Evolutionary conservation across 768 basidiomycete species (phyloP).

Genomic region (Trametes maxima): DNA sequence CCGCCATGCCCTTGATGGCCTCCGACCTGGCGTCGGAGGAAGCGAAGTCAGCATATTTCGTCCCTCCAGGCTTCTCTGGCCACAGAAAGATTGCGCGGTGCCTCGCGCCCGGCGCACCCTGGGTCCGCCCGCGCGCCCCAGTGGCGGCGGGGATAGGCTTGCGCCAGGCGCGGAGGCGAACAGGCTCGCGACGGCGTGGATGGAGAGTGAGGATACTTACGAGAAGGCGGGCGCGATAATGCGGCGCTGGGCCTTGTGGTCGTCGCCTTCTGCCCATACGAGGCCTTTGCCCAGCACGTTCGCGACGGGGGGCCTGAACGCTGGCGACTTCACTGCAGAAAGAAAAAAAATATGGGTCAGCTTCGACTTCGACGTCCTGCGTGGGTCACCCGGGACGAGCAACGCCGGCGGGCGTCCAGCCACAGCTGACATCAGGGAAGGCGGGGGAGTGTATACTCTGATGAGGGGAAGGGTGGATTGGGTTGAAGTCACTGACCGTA

Average conservation of each 20-base stretch:
- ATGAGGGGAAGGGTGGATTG: not conserved
- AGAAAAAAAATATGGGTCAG: not conserved
- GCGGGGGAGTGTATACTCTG: not conserved
- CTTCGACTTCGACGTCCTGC: not conserved
- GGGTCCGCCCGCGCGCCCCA: not conserved
- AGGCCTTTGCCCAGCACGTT: conserved; percentile 35
- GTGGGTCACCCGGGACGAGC: conserved; percentile 1
- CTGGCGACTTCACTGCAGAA: conserved; percentile 31
- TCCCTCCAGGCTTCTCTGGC: not conserved
- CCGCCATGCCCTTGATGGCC: conserved; percentile 38
- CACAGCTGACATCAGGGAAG: not conserved
- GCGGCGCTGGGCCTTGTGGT: conserved; percentile 35
- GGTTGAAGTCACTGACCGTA: conserved; percentile 31
- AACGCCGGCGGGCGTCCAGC: not conserved
- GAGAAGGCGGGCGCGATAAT: conserved; percentile 40
- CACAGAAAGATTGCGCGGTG: not conserved
- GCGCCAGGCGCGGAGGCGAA: not conserved
- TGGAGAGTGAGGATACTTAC: conserved; percentile 29
- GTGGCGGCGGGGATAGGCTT: not conserved
- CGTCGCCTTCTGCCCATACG: conserved; percentile 36
- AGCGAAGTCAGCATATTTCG: conserved; percentile 10
- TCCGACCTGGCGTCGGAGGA: conserved; percentile 30
- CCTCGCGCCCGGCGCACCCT: not conserved
- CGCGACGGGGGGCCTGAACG: conserved; percentile 29
- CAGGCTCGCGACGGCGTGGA: not conserved